Percentiles rank a stretch among this genome's conserved stretches.
phyloP scores from a whole-genome alignment of 495 filamentous ascomycete species.

The Melanomma pulvis-pyrius region DNA sequence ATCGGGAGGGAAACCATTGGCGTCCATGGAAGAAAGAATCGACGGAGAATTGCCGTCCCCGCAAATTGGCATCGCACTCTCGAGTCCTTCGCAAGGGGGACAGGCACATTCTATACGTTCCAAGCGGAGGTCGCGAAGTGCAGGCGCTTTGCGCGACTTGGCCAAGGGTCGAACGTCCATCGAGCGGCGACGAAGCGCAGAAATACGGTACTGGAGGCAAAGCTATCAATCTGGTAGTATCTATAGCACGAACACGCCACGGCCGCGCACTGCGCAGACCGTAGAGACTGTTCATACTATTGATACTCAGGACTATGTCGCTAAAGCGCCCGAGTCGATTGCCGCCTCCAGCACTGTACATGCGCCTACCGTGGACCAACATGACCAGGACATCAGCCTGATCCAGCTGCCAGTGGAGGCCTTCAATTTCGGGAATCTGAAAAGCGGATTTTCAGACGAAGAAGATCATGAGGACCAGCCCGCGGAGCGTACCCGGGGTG shows the following conservation, averaged over 20 bases:
- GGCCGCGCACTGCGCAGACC: constrained; percentile 22
- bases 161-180: constrained; percentile 17
- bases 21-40: constrained; percentile 24
- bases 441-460: constrained; percentile 26
- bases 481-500: background rate
- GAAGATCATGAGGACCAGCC: constrained; percentile 2
- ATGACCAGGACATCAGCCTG: constrained; percentile 27
- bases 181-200: constrained; percentile 34
- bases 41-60: constrained; percentile 26
- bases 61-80: constrained; percentile 38
- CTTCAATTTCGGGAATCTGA: constrained; percentile 36
- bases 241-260: constrained; percentile 27
- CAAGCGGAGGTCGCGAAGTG: constrained; percentile 40
- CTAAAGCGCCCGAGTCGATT: constrained; percentile 1
- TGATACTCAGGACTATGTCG: background rate
- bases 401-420: constrained; percentile 27
- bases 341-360: background rate
- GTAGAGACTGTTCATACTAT: constrained; percentile 24
- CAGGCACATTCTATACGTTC: constrained; percentile 14
- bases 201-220: constrained; percentile 39
- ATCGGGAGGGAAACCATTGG: constrained; percentile 8
- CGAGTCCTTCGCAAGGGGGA: constrained; percentile 22
- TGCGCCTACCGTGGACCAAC: background rate
- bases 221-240: constrained; percentile 32
- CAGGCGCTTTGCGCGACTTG: constrained; percentile 38